Conservation (phyloP, 2,329 filamentous ascomycete genomes). For the Fusarium coffeatum region DNA sequence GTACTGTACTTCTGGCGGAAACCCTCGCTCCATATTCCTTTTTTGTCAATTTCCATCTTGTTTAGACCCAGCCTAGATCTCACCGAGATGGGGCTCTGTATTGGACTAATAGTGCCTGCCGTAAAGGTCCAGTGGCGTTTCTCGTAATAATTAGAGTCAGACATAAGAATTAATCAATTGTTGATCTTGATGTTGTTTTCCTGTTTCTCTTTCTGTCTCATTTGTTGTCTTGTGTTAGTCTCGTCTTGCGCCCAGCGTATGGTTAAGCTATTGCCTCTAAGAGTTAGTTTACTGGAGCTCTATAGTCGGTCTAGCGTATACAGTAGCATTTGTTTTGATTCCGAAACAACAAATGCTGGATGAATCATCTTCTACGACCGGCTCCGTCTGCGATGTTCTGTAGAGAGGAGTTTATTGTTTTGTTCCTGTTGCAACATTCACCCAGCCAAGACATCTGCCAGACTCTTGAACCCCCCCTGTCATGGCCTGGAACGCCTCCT, state of each 20-base stretch:
- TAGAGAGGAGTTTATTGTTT: slow-evolving; percentile 22
- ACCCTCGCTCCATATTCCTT: slow-evolving; percentile 33
- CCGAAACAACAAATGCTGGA: slow-evolving; percentile 36
- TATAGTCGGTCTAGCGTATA: background rate
- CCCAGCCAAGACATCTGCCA: slow-evolving; percentile 23
- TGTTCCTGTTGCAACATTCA: slow-evolving; percentile 35
- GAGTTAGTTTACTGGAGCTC: slow-evolving; percentile 16
- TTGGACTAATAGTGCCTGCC: slow-evolving; percentile 1
- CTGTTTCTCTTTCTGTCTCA: slow-evolving; percentile 14
- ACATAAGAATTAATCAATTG: background rate
- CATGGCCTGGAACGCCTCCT: slow-evolving; percentile 34
- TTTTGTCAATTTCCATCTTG: slow-evolving; percentile 20
- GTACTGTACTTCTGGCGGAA: slow-evolving; percentile 6
- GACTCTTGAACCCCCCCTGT: slow-evolving; percentile 4
- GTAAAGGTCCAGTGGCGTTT: slow-evolving; percentile 32
- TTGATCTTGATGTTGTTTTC: background rate
- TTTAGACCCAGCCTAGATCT: slow-evolving; percentile 28
- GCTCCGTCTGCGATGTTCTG: slow-evolving; percentile 27
- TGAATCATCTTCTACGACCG: slow-evolving; percentile 22
- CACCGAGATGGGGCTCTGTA: slow-evolving; percentile 19
- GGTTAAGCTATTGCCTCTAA: slow-evolving; percentile 4
- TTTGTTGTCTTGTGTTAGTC: slow-evolving; percentile 29
- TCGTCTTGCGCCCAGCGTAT: slow-evolving; percentile 26
- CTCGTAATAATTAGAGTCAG: slow-evolving; percentile 9
- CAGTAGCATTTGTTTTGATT: slow-evolving; percentile 34